Evolutionary conservation across 2,329 filamentous ascomycete species (phyloP), one percentile per base, ranked within the genome.

Genomic region (Colletotrichum shisoi): DNA sequence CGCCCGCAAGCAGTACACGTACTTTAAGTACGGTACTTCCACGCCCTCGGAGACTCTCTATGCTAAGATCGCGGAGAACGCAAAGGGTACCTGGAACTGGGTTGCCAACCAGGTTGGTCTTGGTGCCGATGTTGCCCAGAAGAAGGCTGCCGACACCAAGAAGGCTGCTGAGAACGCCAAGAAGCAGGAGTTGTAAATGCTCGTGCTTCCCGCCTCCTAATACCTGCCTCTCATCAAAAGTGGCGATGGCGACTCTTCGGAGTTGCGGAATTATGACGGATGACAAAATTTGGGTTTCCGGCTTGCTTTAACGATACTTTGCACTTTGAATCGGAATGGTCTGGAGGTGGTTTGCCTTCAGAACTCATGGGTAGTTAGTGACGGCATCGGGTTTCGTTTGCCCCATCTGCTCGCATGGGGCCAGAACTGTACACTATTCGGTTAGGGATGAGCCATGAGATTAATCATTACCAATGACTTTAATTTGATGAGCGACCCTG

Each of bases 1-100:
- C 67, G 91, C 90, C 17, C 88, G 90, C 71, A 89, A 89, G 76
- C 89, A 93, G 72, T 84, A 87, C 24, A 91, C 89, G 24, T 93
- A 90, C 77, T 94, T 93, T 82, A 86, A 85, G 73, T 91, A 94
- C 73, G 91, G 91, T 59, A 91, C 89, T 5, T 86, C 83, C 9
- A 85, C 85, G 34, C 90, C 91, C 15, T 79, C 84, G 57, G 87
- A 83, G 58, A 91, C 89, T 7, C 78, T 92, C 54, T 85, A 88
- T 70, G 89, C 88, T 74, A 90, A 89, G 77, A 72, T 92, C 64
- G 78, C 79, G 65, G 84, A 85, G 69, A 78, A 76, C 56, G 77
- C 83, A 68, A 77, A 80, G 71, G 78, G 78, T 27, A 79, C 80
- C 31, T 83, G 82, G 78, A 80, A 83, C 67, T 88, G 85, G 85